phyloP scores from a whole-genome alignment of 2,329 filamentous ascomycete genomes.

The Curvularia lunata region DNA sequence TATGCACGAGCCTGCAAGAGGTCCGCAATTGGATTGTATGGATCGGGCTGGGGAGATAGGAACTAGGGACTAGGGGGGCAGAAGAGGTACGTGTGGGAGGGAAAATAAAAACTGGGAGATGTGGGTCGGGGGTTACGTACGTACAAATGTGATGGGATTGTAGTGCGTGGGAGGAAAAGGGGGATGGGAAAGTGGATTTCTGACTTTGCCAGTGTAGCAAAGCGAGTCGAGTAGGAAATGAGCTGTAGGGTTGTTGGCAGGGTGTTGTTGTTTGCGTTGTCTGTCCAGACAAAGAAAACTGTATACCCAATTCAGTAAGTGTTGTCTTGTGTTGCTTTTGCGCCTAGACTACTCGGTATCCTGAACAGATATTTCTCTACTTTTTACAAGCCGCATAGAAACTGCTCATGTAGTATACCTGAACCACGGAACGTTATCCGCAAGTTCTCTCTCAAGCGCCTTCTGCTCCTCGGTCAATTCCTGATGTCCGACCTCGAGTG shows the following conservation, averaged over 20 bases:
- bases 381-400: background rate
- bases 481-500: constrained; percentile 48
- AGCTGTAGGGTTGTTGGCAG: background rate
- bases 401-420: constrained; percentile 37
- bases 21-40: too few relatives aligned
- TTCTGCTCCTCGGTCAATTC: constrained; percentile 63
- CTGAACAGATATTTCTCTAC: too few relatives aligned
- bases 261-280: background rate
- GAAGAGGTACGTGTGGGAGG: background rate
- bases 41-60: background rate
- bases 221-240: background rate
- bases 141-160: background rate
- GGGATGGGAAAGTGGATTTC: background rate
- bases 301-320: background rate
- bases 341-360: background rate
- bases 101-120: background rate
- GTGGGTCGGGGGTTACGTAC: background rate
- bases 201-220: background rate
- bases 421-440: constrained; percentile 61
- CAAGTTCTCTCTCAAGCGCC: constrained; percentile 59
- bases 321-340: background rate
- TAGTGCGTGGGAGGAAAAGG: background rate
- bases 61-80: background rate
- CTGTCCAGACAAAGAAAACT: background rate
- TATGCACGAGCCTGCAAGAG: too few relatives aligned